Evolutionary conservation across 106 monocot genomes (phyloP).

Genomic region (Dendrobium catenatum): DNA sequence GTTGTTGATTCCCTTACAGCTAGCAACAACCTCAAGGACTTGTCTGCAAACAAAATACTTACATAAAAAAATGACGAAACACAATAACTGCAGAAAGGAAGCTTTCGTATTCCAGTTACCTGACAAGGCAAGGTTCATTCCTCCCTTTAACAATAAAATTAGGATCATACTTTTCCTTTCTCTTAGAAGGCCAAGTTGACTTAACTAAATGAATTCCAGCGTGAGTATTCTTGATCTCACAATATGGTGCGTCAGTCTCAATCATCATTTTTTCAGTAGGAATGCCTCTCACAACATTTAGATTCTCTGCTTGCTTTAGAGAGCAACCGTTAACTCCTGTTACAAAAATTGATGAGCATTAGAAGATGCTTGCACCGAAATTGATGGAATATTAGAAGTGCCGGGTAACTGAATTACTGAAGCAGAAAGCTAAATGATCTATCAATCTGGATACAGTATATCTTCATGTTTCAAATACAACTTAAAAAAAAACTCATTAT

Average conservation of each 20-base stretch:
- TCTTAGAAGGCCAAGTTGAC: slow-evolving; percentile 86
- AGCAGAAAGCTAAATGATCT: not conserved
- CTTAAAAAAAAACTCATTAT: not conserved
- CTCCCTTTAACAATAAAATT: slow-evolving; percentile 79
- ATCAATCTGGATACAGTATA: not conserved
- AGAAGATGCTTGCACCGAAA: not conserved
- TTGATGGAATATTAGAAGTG: not conserved
- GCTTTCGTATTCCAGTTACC: slow-evolving; percentile 34
- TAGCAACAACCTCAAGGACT: slow-evolving; percentile 93
- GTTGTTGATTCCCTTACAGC: slow-evolving; percentile 66
- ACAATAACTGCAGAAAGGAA: not conserved
- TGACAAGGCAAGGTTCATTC: slow-evolving; percentile 89
- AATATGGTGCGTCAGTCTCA: slow-evolving; percentile 98
- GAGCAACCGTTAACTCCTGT: slow-evolving; percentile 95
- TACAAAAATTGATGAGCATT: not conserved
- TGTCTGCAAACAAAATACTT: slow-evolving; percentile 46
- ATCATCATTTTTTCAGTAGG: slow-evolving; percentile 93
- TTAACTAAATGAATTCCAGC: slow-evolving; percentile 82
- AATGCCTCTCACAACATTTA: slow-evolving; percentile 65
- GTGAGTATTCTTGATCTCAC: slow-evolving; percentile 94
- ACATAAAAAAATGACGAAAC: not conserved
- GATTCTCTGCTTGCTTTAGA: slow-evolving; percentile 73
- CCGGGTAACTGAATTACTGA: not conserved
- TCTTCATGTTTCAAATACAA: not conserved
- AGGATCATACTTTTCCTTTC: slow-evolving; percentile 86